Base-by-base conservation (phyloP, 768 basidiomycete species). In the Boletus speciosus region DNA sequence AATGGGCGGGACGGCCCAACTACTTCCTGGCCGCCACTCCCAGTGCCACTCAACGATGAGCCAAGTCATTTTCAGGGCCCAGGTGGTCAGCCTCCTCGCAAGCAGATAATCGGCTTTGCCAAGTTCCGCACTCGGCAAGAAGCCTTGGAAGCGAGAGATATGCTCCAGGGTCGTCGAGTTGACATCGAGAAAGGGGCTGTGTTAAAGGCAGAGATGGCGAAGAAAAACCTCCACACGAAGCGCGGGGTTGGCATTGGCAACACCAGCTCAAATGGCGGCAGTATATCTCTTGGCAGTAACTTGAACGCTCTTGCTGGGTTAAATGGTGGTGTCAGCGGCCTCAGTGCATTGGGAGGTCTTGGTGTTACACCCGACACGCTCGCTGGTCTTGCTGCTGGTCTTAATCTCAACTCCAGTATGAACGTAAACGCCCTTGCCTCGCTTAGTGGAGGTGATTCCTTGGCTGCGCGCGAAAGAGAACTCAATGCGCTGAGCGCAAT, bases 161-260 rank as follows among this genome's bases (percentile, higher is more conserved):
- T 84, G 6, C 76, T 99, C 6, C 93, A 95, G 67, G 94, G 96
- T 6, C 79, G 88, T 49, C 81, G 92, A 52, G 90, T 98, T 35
- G 97, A 98, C 64, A 83, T 90, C 32, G 90, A 98, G 71, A 93
- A 93, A 64, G 93, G 93, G 14, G 85, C 91, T 1, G 87, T 94
- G 3, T 71, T 99, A 37, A 98, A 98, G 71, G 97, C 96, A 21
- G 97, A 98, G 74, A 98, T 99, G 95, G 97, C 97, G 19, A 98
- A 98, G 83, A 99, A 99, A 81, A 98, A 99, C 66, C 72, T 99
- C 37, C 96, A 99, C 66, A 96, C 94, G 19, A 97, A 96, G 75
- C 78, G 92, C 37, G 90, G 90, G 3, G 85, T 93, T 23, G 90
- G 90, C n/a, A 83, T 83, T 6, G 76, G 83, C 19, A 74, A 75